Evolutionary conservation across 306 rosid genomes (phyloP).

Genomic region (Medicago lupulina): DNA sequence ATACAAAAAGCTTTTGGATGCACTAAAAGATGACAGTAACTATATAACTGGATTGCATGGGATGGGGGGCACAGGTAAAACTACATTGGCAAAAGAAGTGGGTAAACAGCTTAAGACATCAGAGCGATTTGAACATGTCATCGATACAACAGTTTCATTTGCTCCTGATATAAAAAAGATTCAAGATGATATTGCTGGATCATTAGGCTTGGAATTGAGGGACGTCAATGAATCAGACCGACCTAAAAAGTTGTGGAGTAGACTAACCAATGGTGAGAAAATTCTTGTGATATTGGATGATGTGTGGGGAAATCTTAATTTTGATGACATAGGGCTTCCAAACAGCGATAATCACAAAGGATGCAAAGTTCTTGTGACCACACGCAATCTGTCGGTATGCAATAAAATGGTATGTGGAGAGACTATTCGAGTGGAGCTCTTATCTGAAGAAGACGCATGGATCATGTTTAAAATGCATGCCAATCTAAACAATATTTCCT

Average conservation of each 20-base stretch:
- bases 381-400: too few species aligned
- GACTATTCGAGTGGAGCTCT: too few species aligned
- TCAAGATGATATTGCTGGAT: slow-evolving; percentile 26
- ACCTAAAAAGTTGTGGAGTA: background rate
- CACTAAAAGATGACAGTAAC: background rate
- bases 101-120: background rate
- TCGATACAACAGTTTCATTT: background rate
- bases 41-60: slow-evolving; percentile 31
- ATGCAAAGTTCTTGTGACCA: too few species aligned
- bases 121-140: background rate
- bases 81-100: slow-evolving; percentile 25
- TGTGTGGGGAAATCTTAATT: background rate
- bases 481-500: background rate
- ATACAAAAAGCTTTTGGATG: background rate
- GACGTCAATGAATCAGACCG: background rate
- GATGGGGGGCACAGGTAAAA: slow-evolving; percentile 34
- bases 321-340: background rate
- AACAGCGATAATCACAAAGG: too few species aligned
- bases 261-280: slow-evolving; percentile 14
- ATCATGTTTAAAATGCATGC: background rate
- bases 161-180: slow-evolving; percentile 1
- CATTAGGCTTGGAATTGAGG: background rate
- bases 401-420: too few species aligned
- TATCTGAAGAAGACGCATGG: too few species aligned
- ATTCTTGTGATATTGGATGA: slow-evolving; percentile 41